Evolutionary conservation across 768 basidiomycete genomes (phyloP).

Genomic region (Suillus subaureus): DNA sequence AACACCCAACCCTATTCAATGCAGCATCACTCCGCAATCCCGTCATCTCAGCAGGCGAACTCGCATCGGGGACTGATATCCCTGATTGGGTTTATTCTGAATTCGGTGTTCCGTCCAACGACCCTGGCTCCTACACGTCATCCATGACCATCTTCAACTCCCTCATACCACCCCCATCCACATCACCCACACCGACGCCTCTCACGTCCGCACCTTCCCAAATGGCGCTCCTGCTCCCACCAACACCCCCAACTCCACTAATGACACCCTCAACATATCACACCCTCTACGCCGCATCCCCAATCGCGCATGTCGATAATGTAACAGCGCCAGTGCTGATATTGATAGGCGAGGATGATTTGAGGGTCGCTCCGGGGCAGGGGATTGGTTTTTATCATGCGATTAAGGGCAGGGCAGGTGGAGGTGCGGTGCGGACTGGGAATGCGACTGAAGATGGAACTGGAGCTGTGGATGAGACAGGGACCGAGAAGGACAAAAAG

Average conservation of each 20-base stretch:
- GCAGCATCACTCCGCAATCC: conserved; percentile 70
- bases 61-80: conserved; percentile 57
- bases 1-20: conserved; percentile 61
- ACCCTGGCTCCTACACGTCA: not conserved
- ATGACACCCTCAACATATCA: conserved; percentile 49
- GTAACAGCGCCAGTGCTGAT: conserved; percentile 60
- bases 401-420: not conserved
- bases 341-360: not conserved
- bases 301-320: conserved; percentile 53
- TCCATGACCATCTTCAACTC: not conserved
- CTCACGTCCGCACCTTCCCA: not conserved
- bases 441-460: conserved; percentile 33
- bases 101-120: conserved; percentile 37
- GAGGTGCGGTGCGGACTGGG: not conserved
- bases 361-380: not conserved
- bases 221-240: too few relatives aligned
- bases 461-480: conserved; percentile 38
- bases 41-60: conserved; percentile 62
- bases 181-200: not conserved
- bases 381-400: not conserved
- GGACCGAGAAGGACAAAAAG: conserved; percentile 36
- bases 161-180: not conserved
- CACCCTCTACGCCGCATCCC: conserved; percentile 51
- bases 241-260: conserved; percentile 18
- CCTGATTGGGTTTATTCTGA: conserved; percentile 63